Evolutionary conservation across 805 yeast genomes (phyloP).

Genomic region (Komagataella kurtzmanii): DNA sequence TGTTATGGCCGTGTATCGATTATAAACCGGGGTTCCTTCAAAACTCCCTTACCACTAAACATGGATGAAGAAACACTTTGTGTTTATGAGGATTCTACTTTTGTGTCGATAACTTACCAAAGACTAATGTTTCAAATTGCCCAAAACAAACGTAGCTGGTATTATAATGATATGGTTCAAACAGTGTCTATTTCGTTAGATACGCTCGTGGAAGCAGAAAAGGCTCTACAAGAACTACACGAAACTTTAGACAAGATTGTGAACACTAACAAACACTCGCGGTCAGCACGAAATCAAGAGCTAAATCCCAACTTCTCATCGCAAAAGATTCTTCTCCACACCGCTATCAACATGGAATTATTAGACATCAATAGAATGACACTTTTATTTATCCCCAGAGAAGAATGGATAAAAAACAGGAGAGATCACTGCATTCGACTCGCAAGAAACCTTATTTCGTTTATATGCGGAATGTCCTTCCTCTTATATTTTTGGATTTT

Average conservation of each 20-base stretch:
- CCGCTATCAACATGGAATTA: background rate
- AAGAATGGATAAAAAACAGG: background rate
- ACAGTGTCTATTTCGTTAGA: background rate
- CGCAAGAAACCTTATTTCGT: background rate
- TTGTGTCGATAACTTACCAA: background rate
- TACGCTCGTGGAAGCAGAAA: background rate
- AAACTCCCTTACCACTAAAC: background rate
- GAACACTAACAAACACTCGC: background rate
- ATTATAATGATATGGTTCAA: background rate
- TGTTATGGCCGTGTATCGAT: background rate
- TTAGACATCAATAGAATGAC: background rate
- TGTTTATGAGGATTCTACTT: background rate
- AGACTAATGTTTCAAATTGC: background rate
- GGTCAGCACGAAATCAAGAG: background rate
- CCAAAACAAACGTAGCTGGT: background rate
- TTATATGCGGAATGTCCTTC: background rate
- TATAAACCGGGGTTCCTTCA: background rate
- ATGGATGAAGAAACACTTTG: background rate
- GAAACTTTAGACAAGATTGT: background rate
- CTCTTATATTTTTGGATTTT: background rate
- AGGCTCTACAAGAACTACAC: background rate
- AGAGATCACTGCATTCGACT: background rate
- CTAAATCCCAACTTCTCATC: background rate
- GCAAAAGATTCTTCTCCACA: background rate
- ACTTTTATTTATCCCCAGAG: background rate